A percentile compares a stretch with the other conserved stretches of the same genome.
phyloP scores from a whole-genome alignment of 2,329 filamentous ascomycete genomes.

The Aspergillus sp. region DNA sequence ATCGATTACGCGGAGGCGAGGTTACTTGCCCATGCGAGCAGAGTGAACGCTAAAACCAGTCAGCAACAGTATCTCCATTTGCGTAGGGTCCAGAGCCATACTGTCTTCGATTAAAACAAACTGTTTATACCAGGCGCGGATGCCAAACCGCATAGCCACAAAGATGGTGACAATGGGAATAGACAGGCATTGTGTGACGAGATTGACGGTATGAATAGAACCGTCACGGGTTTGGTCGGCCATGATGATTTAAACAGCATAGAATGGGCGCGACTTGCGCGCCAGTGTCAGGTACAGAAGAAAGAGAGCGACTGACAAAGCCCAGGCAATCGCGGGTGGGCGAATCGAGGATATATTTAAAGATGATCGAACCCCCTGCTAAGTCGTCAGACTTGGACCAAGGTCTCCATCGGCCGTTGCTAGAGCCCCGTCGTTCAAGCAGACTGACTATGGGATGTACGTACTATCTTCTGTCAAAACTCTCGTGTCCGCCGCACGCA shows the following conservation, averaged over 20 bases:
- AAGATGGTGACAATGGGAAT: constrained; percentile 25
- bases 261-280: background rate
- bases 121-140: constrained; percentile 24
- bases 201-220: constrained; percentile 21
- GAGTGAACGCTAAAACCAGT: constrained; percentile 8
- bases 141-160: constrained; percentile 21
- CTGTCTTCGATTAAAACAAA: constrained; percentile 25
- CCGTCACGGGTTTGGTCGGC: constrained; percentile 14
- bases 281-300: background rate
- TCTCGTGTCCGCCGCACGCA: no score
- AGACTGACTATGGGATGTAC: no score
- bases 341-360: background rate
- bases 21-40: constrained; percentile 14
- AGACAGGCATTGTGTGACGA: constrained; percentile 28
- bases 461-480: no score
- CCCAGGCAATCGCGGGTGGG: background rate
- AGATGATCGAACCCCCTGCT: background rate
- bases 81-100: constrained; percentile 10
- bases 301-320: background rate
- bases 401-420: background rate
- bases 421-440: background rate
- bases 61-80: background rate
- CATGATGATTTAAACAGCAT: background rate
- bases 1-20: constrained; percentile 3
- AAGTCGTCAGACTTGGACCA: background rate